Evolutionary conservation across 768 basidiomycete genomes (phyloP).

Genomic region (Mycena epipterygia): DNA sequence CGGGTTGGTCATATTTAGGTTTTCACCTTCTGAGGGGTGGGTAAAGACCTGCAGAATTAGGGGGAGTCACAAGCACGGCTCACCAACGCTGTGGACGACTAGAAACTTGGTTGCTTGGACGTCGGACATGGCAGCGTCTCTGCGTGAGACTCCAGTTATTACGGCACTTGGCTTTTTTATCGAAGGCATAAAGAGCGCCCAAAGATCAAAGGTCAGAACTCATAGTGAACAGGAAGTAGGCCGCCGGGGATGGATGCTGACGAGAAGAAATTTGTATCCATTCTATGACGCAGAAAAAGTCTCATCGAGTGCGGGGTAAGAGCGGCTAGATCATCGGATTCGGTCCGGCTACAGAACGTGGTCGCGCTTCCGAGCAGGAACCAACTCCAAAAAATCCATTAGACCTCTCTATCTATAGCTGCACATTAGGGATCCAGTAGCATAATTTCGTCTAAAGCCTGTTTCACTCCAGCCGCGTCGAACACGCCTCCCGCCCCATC

Average conservation of each 20-base stretch:
- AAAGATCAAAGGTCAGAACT: background rate
- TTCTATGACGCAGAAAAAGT: background rate
- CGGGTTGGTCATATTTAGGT: background rate
- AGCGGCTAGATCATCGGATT: background rate
- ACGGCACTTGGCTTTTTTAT: background rate
- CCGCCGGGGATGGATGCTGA: background rate
- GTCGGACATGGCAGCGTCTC: background rate
- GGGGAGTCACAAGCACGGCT: background rate
- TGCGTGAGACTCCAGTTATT: background rate
- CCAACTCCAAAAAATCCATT: background rate
- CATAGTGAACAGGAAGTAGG: background rate
- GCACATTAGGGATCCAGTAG: conserved; percentile 8
- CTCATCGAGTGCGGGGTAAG: conserved; percentile 3
- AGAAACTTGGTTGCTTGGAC: background rate
- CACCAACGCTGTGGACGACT: conserved; percentile 10
- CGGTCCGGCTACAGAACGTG: too few species aligned
- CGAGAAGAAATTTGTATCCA: background rate
- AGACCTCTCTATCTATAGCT: background rate
- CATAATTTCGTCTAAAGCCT: conserved; percentile 54
- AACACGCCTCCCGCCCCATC: conserved; percentile 53
- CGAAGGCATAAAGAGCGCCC: background rate
- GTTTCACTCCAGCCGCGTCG: conserved; percentile 59
- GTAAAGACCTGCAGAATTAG: background rate
- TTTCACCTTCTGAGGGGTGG: background rate
- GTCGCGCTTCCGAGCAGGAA: too few species aligned